Percentiles rank a stretch among this genome's conserved stretches.
Conservation (phyloP, 1,284 basidiomycete species). For the Malassezia dermatis region DNA sequence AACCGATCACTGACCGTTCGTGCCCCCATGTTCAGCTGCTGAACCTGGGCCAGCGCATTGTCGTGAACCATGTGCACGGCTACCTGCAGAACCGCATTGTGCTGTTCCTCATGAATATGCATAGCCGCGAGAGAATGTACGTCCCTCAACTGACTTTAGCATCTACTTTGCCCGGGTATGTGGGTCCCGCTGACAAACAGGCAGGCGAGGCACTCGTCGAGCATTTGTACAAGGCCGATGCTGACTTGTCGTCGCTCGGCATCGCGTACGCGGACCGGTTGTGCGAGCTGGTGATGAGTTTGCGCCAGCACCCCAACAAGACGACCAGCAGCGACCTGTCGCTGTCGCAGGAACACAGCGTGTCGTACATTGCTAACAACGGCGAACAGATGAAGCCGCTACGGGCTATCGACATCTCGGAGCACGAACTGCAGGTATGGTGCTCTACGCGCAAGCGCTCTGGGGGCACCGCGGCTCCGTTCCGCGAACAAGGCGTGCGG, state of each 20-base stretch:
- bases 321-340: conserved; percentile 35
- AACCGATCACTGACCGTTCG: conserved; percentile 65
- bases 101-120: conserved; percentile 97
- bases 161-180: conserved; percentile 52
- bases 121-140: conserved; percentile 73
- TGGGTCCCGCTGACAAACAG: background rate
- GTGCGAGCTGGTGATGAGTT: conserved; percentile 38
- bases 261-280: conserved; percentile 79
- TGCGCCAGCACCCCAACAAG: conserved; percentile 19
- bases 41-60: conserved; percentile 60
- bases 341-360: conserved; percentile 8
- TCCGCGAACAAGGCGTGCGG: conserved; percentile 57
- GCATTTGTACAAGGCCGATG: conserved; percentile 96
- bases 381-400: background rate
- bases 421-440: conserved; percentile 64
- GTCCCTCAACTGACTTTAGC: background rate
- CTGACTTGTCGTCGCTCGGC: conserved; percentile 83
- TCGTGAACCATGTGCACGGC: conserved; percentile 66
- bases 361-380: conserved; percentile 8
- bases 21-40: conserved; percentile 85
- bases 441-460: conserved; percentile 84
- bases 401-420: background rate
- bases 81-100: conserved; percentile 77
- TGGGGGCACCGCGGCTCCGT: conserved; percentile 91
- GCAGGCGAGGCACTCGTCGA: conserved; percentile 62